Evolutionary conservation across 345 rosid genomes (phyloP).

Genomic region (Gossypium longicalyx): DNA sequence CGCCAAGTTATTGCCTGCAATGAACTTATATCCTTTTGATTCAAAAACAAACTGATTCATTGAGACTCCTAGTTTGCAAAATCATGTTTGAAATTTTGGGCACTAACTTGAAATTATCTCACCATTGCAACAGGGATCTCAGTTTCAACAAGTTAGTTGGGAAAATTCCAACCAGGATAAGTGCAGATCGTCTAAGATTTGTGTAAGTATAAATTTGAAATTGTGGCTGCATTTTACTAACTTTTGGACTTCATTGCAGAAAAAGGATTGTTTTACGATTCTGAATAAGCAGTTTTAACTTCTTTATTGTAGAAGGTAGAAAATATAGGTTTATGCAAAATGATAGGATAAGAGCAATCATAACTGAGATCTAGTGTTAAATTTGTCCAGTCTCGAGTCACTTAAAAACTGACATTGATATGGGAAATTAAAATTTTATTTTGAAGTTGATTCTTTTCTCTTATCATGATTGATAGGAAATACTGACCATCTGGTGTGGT

Average conservation of each 20-base stretch:
- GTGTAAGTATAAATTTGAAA: constrained; percentile 34
- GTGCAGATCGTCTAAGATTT: constrained; percentile 31
- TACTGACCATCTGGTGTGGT: constrained; percentile 13
- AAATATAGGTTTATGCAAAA: neutral
- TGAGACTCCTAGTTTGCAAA: constrained; percentile 2
- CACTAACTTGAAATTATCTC: neutral
- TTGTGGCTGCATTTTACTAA: neutral
- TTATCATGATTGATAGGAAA: neutral
- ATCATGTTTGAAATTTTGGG: neutral
- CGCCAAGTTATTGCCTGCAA: neutral
- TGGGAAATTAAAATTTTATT: neutral
- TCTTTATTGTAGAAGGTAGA: neutral
- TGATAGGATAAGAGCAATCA: neutral
- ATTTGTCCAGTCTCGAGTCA: neutral
- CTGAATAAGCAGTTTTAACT: constrained; percentile 1
- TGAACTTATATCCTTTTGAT: neutral
- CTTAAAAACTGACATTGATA: neutral
- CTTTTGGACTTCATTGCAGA: neutral
- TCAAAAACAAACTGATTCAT: neutral
- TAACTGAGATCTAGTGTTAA: too few relatives aligned
- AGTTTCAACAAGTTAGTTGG: constrained; percentile 61
- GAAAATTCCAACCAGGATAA: constrained; percentile 33
- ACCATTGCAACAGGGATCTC: constrained; percentile 43
- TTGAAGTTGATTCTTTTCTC: neutral
- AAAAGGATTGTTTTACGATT: neutral